A percentile compares a stretch with the other conserved stretches of the same genome.
These are phyloP conservation scores for Citrus sp. DNA, from an alignment of 345 rosid species.

Conservation along the genomic window DNA sequence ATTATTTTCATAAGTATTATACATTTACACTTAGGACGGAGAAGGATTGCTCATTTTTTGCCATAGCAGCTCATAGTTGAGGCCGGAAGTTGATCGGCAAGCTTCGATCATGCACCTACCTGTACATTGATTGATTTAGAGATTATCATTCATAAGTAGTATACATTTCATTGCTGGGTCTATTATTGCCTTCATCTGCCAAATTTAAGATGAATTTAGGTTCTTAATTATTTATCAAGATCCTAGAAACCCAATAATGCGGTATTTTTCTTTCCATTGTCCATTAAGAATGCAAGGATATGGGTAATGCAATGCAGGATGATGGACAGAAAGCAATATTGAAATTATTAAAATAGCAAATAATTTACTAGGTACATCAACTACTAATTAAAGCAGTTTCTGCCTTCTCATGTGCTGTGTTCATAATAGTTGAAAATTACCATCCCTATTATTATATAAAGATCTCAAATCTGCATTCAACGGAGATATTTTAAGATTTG, in stretches of 20 bases:
- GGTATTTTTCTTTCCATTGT: neutral
- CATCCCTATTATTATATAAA: neutral
- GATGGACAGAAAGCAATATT: neutral
- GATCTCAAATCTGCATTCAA: neutral
- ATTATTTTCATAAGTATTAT: neutral
- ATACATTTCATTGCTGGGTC: too few relatives aligned
- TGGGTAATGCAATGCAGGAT: neutral
- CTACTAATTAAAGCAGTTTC: neutral
- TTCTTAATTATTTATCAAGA: too few relatives aligned
- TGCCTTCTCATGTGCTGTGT: neutral
- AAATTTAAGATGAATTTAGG: neutral
- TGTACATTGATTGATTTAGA: neutral
- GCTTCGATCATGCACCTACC: neutral
- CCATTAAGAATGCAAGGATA: neutral
- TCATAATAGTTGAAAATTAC: neutral
- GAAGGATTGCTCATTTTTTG: neutral
- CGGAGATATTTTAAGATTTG: neutral
- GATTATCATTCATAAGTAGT: too few relatives aligned
- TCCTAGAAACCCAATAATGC: neutral
- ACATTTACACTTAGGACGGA: neutral
- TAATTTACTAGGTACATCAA: neutral
- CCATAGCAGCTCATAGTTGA: neutral
- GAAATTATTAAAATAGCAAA: neutral
- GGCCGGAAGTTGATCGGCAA: neutral
- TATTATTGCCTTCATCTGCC: neutral